phyloP scores from a whole-genome alignment of 352 stramenopile genomes.

The Phytophthora nicotianae region DNA sequence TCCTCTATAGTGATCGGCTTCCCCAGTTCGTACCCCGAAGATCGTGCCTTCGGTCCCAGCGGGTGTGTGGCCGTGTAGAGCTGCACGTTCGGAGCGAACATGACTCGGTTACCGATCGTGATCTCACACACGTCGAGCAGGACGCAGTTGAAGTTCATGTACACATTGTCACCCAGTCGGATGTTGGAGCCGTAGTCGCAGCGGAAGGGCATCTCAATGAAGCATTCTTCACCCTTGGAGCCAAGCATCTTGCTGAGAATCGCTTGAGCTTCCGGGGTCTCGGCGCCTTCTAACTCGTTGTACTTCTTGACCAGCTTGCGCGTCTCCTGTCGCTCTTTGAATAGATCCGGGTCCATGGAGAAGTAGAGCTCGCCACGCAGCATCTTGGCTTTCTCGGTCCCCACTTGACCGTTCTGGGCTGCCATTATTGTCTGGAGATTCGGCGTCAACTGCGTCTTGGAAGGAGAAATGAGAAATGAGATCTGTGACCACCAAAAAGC shows the following conservation, averaged over 20 bases:
- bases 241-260: constrained; percentile 53
- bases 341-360: constrained; percentile 39
- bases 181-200: constrained; percentile 92
- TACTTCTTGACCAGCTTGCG: constrained; percentile 45
- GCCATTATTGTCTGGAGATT: neutral
- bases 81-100: constrained; percentile 79
- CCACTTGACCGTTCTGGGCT: constrained; percentile 7
- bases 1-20: constrained; percentile 84
- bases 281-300: constrained; percentile 43
- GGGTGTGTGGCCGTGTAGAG: constrained; percentile 86
- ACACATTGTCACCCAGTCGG: constrained; percentile 69
- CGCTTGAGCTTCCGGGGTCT: constrained; percentile 29
- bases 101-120: constrained; percentile 71
- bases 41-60: constrained; percentile 50
- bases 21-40: constrained; percentile 56
- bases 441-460: neutral
- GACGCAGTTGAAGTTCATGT: constrained; percentile 91
- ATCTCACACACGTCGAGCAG: constrained; percentile 85
- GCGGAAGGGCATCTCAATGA: constrained; percentile 86
- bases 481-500: neutral
- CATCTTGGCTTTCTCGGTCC: constrained; percentile 68
- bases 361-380: constrained; percentile 65
- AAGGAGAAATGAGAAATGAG: constrained; percentile 21
- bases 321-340: constrained; percentile 41
- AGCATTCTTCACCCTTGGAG: constrained; percentile 41